Conservation (phyloP, 148 eudicot species). For the Cornus kousa region DNA sequence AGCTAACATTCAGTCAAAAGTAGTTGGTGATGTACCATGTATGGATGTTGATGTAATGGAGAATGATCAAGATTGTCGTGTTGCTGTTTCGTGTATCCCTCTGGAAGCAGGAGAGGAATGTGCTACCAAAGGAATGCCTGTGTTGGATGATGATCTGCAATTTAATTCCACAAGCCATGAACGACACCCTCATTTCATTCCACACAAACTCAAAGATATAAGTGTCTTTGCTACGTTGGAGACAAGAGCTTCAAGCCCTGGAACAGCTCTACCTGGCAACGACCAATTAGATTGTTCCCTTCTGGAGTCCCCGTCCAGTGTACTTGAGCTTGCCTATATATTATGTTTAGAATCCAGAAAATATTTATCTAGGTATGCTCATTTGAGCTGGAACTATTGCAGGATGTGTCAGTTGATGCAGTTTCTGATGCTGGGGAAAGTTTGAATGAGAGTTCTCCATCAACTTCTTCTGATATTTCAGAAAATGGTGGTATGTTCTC, state of each 20-base stretch:
- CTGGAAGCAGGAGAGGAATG: constrained; percentile 18
- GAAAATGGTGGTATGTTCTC: constrained; percentile 37
- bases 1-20: constrained; percentile 25
- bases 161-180: constrained; percentile 12
- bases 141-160: constrained; percentile 18
- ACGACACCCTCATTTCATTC: constrained; percentile 13
- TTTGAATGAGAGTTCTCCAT: constrained; percentile 39
- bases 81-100: constrained; percentile 23
- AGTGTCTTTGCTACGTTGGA: constrained; percentile 21
- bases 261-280: constrained; percentile 24
- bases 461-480: constrained; percentile 32
- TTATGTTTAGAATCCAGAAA: background rate
- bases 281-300: constrained; percentile 21
- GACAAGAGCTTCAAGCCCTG: constrained; percentile 24
- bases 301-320: constrained; percentile 44
- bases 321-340: constrained; percentile 23
- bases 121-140: constrained; percentile 22
- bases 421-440: constrained; percentile 41
- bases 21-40: constrained; percentile 21
- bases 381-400: constrained; percentile 17
- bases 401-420: constrained; percentile 47
- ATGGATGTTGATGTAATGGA: constrained; percentile 35
- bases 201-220: constrained; percentile 12
- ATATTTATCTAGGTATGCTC: constrained; percentile 7
- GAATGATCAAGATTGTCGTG: constrained; percentile 25